These are phyloP conservation scores for Phyllachora maydis DNA, from an alignment of 2,329 filamentous ascomycete genomes.

Conservation along the genomic window DNA sequence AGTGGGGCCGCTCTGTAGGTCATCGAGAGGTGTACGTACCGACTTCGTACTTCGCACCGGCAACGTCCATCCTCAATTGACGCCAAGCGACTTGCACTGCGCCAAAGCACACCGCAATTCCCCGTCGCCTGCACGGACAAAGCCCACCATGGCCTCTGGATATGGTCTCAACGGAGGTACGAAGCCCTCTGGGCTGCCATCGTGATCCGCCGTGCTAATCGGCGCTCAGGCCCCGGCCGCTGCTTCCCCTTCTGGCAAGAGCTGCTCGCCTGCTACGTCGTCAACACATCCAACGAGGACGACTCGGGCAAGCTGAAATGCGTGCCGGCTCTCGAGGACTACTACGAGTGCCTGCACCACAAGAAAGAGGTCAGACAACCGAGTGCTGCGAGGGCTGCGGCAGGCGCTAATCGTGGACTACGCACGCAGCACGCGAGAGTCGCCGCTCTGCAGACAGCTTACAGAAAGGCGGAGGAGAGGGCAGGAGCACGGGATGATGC, in stretches of 20 bases:
- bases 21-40: too few species aligned
- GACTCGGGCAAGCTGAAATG: slow-evolving; percentile 76
- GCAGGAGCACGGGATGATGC: slow-evolving; percentile 59
- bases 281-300: slow-evolving; percentile 69
- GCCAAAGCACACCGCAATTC: too few species aligned
- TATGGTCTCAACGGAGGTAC: slow-evolving; percentile 64
- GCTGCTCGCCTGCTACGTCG: slow-evolving; percentile 91
- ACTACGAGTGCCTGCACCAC: slow-evolving; percentile 97
- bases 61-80: too few species aligned
- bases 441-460: slow-evolving; percentile 61
- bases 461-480: slow-evolving; percentile 60
- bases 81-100: too few species aligned
- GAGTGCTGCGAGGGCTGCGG: not conserved
- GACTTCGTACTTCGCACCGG: too few species aligned
- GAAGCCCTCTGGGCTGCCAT: slow-evolving; percentile 11
- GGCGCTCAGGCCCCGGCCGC: slow-evolving; percentile 35
- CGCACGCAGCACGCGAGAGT: slow-evolving; percentile 50
- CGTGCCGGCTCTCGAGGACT: slow-evolving; percentile 69
- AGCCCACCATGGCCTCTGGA: slow-evolving; percentile 50
- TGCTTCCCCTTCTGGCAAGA: slow-evolving; percentile 99
- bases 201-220: slow-evolving; percentile 3
- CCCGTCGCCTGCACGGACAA: slow-evolving; percentile 4
- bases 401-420: slow-evolving; percentile 2
- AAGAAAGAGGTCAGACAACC: slow-evolving; percentile 65
- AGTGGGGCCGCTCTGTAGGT: too few species aligned